Evolutionary conservation across 148 eudicot genomes (phyloP).

Genomic region (Amaranthus hypochondriacus): DNA sequence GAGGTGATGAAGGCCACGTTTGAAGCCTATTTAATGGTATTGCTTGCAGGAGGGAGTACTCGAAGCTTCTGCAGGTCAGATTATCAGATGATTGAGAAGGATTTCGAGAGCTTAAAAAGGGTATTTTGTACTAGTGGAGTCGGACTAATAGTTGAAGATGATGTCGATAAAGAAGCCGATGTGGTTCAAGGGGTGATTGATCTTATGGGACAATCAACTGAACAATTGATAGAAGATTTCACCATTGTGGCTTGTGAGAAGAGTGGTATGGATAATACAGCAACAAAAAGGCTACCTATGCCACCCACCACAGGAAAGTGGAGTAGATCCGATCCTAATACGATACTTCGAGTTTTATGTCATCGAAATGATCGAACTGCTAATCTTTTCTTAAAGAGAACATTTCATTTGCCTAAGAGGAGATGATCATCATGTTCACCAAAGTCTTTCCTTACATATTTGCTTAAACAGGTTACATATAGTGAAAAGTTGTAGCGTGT

Average conservation of each 20-base stretch:
- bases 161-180: constrained; percentile 65
- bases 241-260: constrained; percentile 57
- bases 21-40: constrained; percentile 75
- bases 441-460: too few relatives aligned
- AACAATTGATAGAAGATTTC: constrained; percentile 76
- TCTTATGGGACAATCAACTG: constrained; percentile 72
- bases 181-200: constrained; percentile 73
- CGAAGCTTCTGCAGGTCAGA: constrained; percentile 50
- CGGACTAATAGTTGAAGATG: constrained; percentile 62
- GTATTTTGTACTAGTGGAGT: constrained; percentile 57
- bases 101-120: constrained; percentile 58
- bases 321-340: constrained; percentile 78
- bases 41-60: constrained; percentile 79
- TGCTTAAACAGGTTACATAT: too few relatives aligned
- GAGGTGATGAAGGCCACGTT: constrained; percentile 85
- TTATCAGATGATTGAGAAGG: constrained; percentile 60
- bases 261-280: constrained; percentile 58
- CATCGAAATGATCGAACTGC: constrained; percentile 66
- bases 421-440: constrained; percentile 25
- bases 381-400: constrained; percentile 67
- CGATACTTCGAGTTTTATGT: constrained; percentile 77
- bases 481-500: too few relatives aligned
- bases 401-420: constrained; percentile 81
- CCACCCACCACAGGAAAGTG: constrained; percentile 85
- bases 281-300: constrained; percentile 61